A percentile compares a stretch with the other conserved stretches of the same genome.
Evolutionary conservation across 1,284 basidiomycete genomes (phyloP).

Genomic region (Coniferiporia weirii): DNA sequence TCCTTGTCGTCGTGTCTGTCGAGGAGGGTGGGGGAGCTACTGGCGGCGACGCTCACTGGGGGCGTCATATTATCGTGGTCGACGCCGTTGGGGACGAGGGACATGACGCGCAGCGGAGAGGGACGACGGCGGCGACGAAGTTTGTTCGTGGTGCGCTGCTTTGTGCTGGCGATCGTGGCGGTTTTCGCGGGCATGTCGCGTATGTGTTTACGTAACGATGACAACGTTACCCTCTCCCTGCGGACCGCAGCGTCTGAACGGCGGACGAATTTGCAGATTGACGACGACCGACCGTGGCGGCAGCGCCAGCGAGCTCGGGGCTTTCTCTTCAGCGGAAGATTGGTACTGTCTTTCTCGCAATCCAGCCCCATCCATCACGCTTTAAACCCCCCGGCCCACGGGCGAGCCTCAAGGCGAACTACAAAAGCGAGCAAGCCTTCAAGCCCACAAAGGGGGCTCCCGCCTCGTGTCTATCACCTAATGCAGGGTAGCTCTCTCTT

Average conservation of each 20-base stretch:
- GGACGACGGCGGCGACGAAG: conserved; percentile 16
- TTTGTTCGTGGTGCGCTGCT: conserved; percentile 14
- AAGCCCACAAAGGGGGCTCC: background rate
- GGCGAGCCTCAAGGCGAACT: no score
- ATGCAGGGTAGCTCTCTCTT: background rate
- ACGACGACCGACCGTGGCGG: no score
- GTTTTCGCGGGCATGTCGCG: conserved; percentile 5
- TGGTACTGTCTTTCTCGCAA: no score
- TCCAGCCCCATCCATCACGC: no score
- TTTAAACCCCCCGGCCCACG: no score
- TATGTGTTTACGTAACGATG: conserved; percentile 6
- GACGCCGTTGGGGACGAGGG: conserved; percentile 10
- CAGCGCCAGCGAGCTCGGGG: no score
- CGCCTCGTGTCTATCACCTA: background rate
- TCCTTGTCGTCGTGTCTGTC: conserved; percentile 5
- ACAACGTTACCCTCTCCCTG: background rate
- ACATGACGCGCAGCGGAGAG: conserved; percentile 11
- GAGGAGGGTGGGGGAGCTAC: conserved; percentile 12
- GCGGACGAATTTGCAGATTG: no score
- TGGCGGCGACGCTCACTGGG: conserved; percentile 5
- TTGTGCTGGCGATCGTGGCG: conserved; percentile 14
- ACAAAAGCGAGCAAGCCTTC: background rate
- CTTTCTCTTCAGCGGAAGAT: no score
- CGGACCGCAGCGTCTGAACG: conserved; percentile 7
- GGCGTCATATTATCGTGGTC: background rate